phyloP scores from a whole-genome alignment of 2,329 filamentous ascomycete genomes.

The Diaporthe vaccinii region DNA sequence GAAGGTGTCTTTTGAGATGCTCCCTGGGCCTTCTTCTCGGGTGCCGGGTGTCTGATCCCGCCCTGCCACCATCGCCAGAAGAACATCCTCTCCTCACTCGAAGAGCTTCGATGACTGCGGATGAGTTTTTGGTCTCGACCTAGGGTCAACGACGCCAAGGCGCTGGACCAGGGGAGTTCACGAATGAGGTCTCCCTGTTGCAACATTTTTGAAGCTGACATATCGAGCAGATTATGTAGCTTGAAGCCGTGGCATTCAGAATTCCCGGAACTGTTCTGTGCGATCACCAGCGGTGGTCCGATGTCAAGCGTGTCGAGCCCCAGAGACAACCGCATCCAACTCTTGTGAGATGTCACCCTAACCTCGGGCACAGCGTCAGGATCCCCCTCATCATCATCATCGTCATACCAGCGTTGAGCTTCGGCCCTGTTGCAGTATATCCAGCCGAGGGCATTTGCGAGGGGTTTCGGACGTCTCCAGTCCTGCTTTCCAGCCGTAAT shows the following conservation, averaged over 20 bases:
- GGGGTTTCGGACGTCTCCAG: background rate
- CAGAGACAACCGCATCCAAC: constrained; percentile 1
- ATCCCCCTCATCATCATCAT: background rate
- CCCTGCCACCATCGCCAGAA: constrained; percentile 36
- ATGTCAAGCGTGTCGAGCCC: background rate
- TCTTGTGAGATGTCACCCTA: background rate
- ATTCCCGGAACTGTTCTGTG: background rate
- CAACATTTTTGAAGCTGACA: background rate
- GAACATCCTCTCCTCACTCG: background rate
- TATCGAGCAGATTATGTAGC: constrained; percentile 3
- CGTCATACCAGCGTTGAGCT: background rate
- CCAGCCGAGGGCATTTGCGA: constrained; percentile 29
- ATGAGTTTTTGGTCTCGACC: background rate
- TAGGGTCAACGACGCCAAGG: constrained; percentile 33
- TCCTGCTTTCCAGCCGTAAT: background rate
- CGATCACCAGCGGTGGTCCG: background rate
- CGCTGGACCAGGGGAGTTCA: background rate
- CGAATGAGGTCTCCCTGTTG: background rate
- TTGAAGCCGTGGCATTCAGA: background rate
- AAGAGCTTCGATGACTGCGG: background rate
- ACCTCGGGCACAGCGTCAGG: background rate
- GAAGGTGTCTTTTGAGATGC: background rate
- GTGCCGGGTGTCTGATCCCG: background rate
- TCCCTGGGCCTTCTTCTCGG: background rate
- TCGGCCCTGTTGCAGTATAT: background rate